Conservation (phyloP, 2,329 filamentous ascomycete genomes). For the Epicoccum sorghinum region DNA sequence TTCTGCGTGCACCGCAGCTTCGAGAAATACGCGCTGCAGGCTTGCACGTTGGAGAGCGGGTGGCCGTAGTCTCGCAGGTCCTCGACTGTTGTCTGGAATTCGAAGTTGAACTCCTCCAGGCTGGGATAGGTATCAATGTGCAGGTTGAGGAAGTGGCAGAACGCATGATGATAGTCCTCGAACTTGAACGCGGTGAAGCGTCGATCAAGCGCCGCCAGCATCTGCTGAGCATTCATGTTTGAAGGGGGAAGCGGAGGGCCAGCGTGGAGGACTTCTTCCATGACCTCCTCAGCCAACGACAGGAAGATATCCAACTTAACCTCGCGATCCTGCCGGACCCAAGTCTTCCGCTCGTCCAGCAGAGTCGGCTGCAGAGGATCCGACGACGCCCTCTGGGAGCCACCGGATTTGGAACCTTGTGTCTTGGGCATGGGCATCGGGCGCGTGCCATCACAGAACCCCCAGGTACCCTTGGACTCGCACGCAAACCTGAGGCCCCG, state of each 20-base stretch:
- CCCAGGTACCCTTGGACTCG: constrained; percentile 41
- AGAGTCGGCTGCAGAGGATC: constrained; percentile 37
- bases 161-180: constrained; percentile 45
- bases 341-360: constrained; percentile 42
- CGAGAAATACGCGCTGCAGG: constrained; percentile 47
- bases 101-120: constrained; percentile 44
- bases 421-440: constrained; percentile 45
- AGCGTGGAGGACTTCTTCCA: constrained; percentile 45
- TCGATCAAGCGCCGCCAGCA: constrained; percentile 40
- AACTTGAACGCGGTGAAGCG: constrained; percentile 40
- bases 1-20: constrained; percentile 47
- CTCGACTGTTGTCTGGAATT: constrained; percentile 40
- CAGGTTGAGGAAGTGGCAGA: constrained; percentile 47
- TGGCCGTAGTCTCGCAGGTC: constrained; percentile 44
- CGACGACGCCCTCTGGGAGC: constrained; percentile 21
- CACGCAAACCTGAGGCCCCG: constrained; percentile 39
- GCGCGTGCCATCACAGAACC: constrained; percentile 38
- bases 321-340: constrained; percentile 45
- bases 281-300: constrained; percentile 45
- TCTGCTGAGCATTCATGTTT: constrained; percentile 39
- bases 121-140: constrained; percentile 43
- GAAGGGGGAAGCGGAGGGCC: constrained; percentile 43
- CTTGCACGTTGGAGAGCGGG: constrained; percentile 42
- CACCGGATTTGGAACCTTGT: constrained; percentile 25
- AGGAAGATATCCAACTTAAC: constrained; percentile 47